A percentile compares a stretch with the other conserved stretches of the same genome.
Conservation (phyloP, 768 basidiomycete species). For the Suillus americanus region DNA sequence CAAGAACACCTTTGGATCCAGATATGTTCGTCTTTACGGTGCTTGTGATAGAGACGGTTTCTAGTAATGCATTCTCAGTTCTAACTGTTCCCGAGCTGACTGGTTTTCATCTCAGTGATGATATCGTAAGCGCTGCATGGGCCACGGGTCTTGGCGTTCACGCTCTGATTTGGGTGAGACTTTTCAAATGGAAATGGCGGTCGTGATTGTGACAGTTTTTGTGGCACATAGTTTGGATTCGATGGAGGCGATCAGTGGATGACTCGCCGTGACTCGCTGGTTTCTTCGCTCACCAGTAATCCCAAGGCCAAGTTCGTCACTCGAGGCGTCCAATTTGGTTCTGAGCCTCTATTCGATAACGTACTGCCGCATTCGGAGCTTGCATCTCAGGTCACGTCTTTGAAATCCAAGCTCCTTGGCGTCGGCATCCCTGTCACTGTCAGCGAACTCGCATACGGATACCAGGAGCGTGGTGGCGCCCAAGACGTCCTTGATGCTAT, state of each 20-base stretch:
- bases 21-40: conserved; percentile 60
- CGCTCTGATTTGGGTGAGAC: conserved; percentile 67
- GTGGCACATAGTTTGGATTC: conserved; percentile 35
- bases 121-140: conserved; percentile 71
- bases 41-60: conserved; percentile 39
- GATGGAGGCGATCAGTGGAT: conserved; percentile 48
- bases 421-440: conserved; percentile 69
- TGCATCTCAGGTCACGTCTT: conserved; percentile 47
- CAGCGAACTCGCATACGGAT: conserved; percentile 64
- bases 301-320: conserved; percentile 65
- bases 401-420: conserved; percentile 48
- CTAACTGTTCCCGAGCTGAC: neutral
- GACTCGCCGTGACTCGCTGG: conserved; percentile 50
- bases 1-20: conserved; percentile 53
- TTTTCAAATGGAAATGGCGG: neutral
- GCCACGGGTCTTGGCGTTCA: conserved; percentile 67
- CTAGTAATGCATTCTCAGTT: conserved; percentile 28
- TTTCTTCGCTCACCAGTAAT: conserved; percentile 55
- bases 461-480: conserved; percentile 51
- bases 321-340: conserved; percentile 67
- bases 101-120: conserved; percentile 40
- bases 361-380: conserved; percentile 51
- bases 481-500: conserved; percentile 56
- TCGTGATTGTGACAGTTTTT: neutral
- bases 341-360: conserved; percentile 64